Base-by-base conservation (phyloP, 2,329 filamentous ascomycete genomes). In the Akanthomyces uredinophilus region DNA sequence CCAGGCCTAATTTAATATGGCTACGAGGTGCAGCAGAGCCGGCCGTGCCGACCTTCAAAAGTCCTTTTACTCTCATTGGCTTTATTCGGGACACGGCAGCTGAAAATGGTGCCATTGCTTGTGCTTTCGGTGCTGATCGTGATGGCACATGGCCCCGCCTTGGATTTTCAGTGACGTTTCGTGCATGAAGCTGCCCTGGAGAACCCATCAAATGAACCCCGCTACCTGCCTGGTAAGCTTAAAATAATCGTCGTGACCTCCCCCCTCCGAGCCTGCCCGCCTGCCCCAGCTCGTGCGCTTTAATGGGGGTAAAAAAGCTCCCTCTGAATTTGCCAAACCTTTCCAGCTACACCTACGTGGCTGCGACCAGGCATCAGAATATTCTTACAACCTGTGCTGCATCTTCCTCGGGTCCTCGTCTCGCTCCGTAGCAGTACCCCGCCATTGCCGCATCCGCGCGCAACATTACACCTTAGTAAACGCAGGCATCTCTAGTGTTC, bases 101-200 rank as follows among this genome's bases (percentile, higher is more conserved):
- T 50, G 55, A 49, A 58, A 58, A 58, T 58, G 44, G 50, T 50
- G 55, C 55, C 46, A 58, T 58, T 58, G 35, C 46, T 41, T 16
- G 35, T 50, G 18, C 16, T 20, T 58, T 41, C 39, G 24, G 55
- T 50, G 55, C 46, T 47, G 55, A 58, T 58, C 46, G 16, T 37
- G 32, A 14, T 29, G 55, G 24, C 24, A 55, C 22, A 22, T 24
- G 43, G 54, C 43, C 37, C 54, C 43, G 43, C 41, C 29, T 32
- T 41, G 43, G 16, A 46, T 58, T 49, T 39, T 47, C 55, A 39
- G 44, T 58, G 55, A 58, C 55, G 55, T 58, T 47, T 46, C 11
- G 22, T 4, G 24, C 39, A n/a, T 55, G 22, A 1, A 32, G 11
- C 35, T 43, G 16, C 20, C 14, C 32, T 35, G 32, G 11, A 2